Evolutionary conservation across 1,284 basidiomycete species (phyloP), one percentile per base, ranked within the genome.

Genomic region (Apiotrichum gracile): DNA sequence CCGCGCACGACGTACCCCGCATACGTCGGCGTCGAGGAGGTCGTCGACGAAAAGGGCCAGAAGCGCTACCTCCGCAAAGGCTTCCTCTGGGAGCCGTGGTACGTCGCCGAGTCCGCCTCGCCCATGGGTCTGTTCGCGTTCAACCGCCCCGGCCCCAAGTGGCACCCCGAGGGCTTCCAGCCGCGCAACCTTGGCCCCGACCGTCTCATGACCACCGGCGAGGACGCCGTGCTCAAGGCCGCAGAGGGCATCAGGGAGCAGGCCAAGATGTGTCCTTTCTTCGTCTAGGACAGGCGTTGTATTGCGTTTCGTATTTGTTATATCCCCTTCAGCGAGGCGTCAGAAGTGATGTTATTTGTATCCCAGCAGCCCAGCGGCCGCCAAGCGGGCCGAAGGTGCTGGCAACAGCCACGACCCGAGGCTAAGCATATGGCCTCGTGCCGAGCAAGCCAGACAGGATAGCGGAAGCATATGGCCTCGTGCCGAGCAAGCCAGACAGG

Each of bases 31-130:
- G 25, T 25, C 34, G 24, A 47, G 31, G 45, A 25, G 27, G 19
- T 38, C 21, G 6, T n/a, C 4, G 27, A 37, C 46, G 47, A 44
- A 27, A 45, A 45, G 22, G 27, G 35, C 33, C 19, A 16, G 4
- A 35, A 19, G 19, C 34, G 27, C 21, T 41, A 27, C 26, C 16
- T 24, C n/a, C 49, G 56, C 10, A 17, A 52, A 21, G 56, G 56
- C 0, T 58, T 49, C 49, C 49, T 58, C 31, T 58, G 47, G n/a
- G 56, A 58, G 52, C 56, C 56, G 29, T 58, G 37, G 40, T 58
- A 58, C 29, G 31, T 34, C 21, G 25, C n/a, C 22, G 29, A 29
- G 2, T 22, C 21, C 8, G 42, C 31, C 6, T 14, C 40, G 8
- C 34, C 16, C 13, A 17, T 54, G 19, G 56, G 56, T 19, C 40